These are phyloP conservation scores for Spiraea crenata DNA, from an alignment of 331 rosid genomes.

Conservation along the genomic window DNA sequence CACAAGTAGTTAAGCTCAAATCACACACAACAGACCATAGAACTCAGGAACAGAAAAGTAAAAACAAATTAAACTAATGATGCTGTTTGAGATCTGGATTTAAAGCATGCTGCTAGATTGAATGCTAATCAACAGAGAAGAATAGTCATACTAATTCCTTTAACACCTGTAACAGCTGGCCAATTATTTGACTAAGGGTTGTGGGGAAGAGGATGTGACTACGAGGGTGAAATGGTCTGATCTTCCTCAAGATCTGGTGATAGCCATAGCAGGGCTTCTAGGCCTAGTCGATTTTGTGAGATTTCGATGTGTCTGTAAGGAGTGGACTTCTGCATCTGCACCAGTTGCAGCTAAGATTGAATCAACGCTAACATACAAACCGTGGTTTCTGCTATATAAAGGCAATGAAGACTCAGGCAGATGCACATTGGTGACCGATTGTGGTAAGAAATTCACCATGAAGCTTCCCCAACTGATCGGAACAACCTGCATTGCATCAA, in stretches of 20 bases:
- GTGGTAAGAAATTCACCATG: neutral
- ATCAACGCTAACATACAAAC: neutral
- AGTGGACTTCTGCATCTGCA: conserved; percentile 14
- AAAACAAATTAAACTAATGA: too few species aligned
- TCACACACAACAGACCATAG: too few species aligned
- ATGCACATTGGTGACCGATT: neutral
- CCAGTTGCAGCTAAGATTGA: conserved; percentile 3
- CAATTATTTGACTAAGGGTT: too few species aligned
- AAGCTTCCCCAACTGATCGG: conserved; percentile 14
- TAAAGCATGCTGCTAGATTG: too few species aligned
- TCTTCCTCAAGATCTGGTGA: conserved; percentile 10
- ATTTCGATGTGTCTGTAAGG: conserved; percentile 26
- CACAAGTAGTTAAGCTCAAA: too few species aligned
- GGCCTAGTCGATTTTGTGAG: conserved; percentile 17
- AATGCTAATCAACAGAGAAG: too few species aligned
- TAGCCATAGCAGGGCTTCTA: conserved; percentile 2
- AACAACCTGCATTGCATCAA: conserved; percentile 27
- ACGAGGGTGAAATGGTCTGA: neutral
- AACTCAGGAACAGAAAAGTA: too few species aligned
- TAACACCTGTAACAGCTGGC: too few species aligned
- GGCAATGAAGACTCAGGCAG: neutral
- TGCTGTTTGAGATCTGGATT: too few species aligned
- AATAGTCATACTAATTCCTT: too few species aligned
- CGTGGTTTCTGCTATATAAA: conserved; percentile 20
- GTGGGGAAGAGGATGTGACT: too few species aligned